Conservation (phyloP, 2,329 filamentous ascomycete species). For the Shiraia bambusicola region DNA sequence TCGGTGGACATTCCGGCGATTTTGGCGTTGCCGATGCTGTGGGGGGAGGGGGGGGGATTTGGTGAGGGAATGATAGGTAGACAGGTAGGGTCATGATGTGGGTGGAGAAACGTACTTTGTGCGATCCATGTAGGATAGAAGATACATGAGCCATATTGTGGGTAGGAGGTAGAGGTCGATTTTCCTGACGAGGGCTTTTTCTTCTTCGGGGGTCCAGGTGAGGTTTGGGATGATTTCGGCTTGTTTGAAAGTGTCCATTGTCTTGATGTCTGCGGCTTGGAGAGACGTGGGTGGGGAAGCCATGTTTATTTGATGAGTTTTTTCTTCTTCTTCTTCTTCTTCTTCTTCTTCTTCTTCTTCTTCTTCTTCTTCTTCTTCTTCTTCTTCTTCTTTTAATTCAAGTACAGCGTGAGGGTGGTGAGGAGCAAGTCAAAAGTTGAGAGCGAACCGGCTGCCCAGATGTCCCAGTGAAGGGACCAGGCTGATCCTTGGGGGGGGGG, state of each 20-base stretch:
- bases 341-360: too few relatives aligned
- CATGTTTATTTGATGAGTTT: slow-evolving; percentile 16
- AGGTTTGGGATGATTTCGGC: slow-evolving; percentile 48
- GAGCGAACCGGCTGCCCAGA: not conserved
- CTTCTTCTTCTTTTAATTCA: too few relatives aligned
- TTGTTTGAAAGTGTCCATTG: slow-evolving; percentile 45
- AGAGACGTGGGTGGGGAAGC: slow-evolving; percentile 24
- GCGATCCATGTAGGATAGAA: slow-evolving; percentile 52
- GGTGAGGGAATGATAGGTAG: not conserved
- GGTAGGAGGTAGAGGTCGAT: slow-evolving; percentile 52
- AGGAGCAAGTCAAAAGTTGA: not conserved
- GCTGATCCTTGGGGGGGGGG: too few relatives aligned
- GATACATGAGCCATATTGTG: slow-evolving; percentile 54
- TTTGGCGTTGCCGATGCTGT: slow-evolving; percentile 54
- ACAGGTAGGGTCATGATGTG: too few relatives aligned
- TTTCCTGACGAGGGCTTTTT: slow-evolving; percentile 51
- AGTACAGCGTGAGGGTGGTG: too few relatives aligned
- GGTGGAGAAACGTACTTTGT: slow-evolving; percentile 33
- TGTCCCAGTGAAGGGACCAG: not conserved
- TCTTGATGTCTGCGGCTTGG: slow-evolving; percentile 23
- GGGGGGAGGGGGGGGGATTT: slow-evolving; percentile 4
- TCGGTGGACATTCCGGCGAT: slow-evolving; percentile 54
- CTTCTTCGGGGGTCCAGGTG: slow-evolving; percentile 53
- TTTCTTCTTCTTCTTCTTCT: too few relatives aligned
- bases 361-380: too few relatives aligned